phyloP scores from a whole-genome alignment of 2,329 filamentous ascomycete species.

The Claviceps africana region DNA sequence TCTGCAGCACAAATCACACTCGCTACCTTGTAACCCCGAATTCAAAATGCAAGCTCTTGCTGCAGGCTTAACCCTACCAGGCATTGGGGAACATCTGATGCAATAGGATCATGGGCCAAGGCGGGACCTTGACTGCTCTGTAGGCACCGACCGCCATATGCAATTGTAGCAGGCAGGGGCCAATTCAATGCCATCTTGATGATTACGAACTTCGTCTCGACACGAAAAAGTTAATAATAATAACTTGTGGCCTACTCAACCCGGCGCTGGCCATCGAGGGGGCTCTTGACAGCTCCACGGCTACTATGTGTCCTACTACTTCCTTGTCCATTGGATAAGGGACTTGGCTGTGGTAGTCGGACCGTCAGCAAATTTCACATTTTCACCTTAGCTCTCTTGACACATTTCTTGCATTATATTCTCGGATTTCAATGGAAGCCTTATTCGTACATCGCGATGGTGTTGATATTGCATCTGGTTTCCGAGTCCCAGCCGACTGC shows the following conservation, averaged over 20 bases:
- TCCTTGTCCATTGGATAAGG: not conserved
- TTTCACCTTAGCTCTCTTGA: not conserved
- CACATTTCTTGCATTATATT: not conserved
- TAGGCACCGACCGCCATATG: not conserved
- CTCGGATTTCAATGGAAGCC: not conserved
- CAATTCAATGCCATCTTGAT: not conserved
- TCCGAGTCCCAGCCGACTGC: not conserved
- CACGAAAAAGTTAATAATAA: not conserved
- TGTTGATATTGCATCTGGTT: conserved; percentile 3
- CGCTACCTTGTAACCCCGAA: conserved; percentile 80
- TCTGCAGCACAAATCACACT: conserved; percentile 59
- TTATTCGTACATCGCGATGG: conserved; percentile 4
- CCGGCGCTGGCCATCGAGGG: not conserved
- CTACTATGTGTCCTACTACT: not conserved
- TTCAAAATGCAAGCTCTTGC: conserved; percentile 34
- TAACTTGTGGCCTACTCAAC: not conserved
- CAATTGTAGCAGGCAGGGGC: not conserved
- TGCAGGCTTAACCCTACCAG: conserved; percentile 28
- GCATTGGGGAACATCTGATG: conserved; percentile 32
- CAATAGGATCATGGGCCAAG: conserved; percentile 11
- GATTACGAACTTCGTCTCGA: not conserved
- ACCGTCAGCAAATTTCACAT: not conserved
- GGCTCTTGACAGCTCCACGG: too few species aligned
- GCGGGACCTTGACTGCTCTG: not conserved
- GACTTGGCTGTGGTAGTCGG: not conserved